A percentile compares a stretch with the other conserved stretches of the same genome.
These are phyloP conservation scores for Drosera capensis DNA, from an alignment of 148 eudicot species.

Conservation along the genomic window DNA sequence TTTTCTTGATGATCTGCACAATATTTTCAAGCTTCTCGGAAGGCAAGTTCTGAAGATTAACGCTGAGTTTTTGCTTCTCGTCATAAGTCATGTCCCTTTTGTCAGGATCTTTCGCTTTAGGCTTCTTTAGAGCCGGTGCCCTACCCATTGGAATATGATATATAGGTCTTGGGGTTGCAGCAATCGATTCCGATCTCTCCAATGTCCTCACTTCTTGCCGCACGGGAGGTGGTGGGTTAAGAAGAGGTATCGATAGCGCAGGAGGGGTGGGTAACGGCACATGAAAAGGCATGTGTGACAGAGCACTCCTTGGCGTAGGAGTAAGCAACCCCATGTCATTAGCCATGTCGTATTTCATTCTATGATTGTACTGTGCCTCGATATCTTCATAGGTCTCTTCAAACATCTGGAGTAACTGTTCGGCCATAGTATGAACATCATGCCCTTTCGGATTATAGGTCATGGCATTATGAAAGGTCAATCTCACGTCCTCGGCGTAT, in stretches of 20 bases:
- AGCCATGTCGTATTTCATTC: background rate
- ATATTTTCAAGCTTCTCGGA: conserved; percentile 11
- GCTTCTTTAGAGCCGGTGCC: background rate
- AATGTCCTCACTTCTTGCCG: background rate
- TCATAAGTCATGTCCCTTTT: conserved; percentile 1
- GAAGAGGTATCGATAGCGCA: background rate
- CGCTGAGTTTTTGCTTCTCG: conserved; percentile 10
- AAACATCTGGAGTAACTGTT: conserved; percentile 5
- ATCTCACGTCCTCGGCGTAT: conserved; percentile 25
- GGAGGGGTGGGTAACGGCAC: too few relatives aligned
- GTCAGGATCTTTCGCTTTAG: background rate
- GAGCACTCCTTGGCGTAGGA: background rate
- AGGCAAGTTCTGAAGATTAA: conserved; percentile 8
- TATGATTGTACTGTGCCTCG: conserved; percentile 1
- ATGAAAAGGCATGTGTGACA: background rate
- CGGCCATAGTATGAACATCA: conserved; percentile 15
- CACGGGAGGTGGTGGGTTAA: background rate
- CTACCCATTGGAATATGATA: background rate
- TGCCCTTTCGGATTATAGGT: conserved; percentile 19
- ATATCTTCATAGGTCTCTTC: conserved; percentile 11
- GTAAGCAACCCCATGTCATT: background rate
- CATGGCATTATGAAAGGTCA: conserved; percentile 25
- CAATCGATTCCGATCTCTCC: background rate
- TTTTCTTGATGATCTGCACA: conserved; percentile 13
- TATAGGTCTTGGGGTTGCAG: background rate